Conservation (phyloP, 805 yeast genomes). For the Yamadazyma sp. region DNA sequence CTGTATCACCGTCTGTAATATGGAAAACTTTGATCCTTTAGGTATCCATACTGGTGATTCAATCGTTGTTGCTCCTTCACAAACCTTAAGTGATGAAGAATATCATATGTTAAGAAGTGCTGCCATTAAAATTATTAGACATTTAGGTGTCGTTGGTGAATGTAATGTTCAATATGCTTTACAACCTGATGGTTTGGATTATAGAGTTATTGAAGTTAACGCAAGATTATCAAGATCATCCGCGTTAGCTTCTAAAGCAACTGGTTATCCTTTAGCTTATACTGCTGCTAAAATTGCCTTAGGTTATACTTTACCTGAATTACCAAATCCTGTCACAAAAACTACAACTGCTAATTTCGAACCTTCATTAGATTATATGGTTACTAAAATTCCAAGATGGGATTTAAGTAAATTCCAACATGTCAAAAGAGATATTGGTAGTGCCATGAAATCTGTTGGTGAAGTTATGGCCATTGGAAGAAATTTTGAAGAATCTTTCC, state of each 20-base stretch:
- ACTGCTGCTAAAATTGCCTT: conserved; percentile 97
- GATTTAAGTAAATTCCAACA: conserved; percentile 94
- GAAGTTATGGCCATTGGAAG: conserved; percentile 98
- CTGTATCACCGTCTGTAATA: conserved; percentile 98
- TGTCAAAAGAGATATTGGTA: conserved; percentile 89
- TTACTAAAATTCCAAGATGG: conserved; percentile 98
- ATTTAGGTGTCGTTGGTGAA: conserved; percentile 98
- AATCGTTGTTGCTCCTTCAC: conserved; percentile 98
- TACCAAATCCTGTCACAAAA: conserved; percentile 92
- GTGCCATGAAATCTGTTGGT: conserved; percentile 98
- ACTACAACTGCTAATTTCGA: conserved; percentile 95
- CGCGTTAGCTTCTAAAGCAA: conserved; percentile 98
- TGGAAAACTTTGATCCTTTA: conserved; percentile 98
- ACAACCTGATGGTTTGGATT: conserved; percentile 94
- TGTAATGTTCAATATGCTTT: conserved; percentile 97
- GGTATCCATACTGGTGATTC: conserved; percentile 99
- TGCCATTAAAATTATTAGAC: conserved; percentile 95
- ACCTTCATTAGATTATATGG: conserved; percentile 95
- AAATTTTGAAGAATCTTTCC: conserved; percentile 96
- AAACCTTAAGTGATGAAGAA: conserved; percentile 93
- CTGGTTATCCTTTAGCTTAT: conserved; percentile 97
- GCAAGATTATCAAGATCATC: conserved; percentile 97
- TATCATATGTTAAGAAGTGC: conserved; percentile 97
- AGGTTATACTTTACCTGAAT: conserved; percentile 90
- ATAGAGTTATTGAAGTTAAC: conserved; percentile 96